phyloP scores from a whole-genome alignment of 2,329 filamentous ascomycete genomes.

The Penicillium capsulatum region DNA sequence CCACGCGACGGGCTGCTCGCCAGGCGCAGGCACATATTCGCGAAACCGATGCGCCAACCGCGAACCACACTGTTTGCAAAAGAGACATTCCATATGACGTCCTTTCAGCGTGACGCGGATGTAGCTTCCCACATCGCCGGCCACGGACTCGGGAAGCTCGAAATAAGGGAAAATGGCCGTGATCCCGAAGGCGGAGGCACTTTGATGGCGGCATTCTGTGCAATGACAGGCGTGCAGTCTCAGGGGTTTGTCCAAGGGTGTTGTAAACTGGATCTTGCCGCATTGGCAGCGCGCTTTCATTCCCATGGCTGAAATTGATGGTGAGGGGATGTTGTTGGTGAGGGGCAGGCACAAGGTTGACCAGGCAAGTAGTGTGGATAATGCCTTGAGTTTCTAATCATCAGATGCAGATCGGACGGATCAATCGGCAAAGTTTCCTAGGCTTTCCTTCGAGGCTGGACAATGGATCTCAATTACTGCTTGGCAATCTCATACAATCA shows the following conservation, averaged over 20 bases:
- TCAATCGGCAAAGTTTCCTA: too few relatives aligned
- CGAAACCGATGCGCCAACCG: slow-evolving; percentile 55
- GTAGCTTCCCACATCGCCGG: slow-evolving; percentile 22
- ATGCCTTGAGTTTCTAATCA: too few relatives aligned
- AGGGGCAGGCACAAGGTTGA: neutral
- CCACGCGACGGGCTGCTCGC: slow-evolving; percentile 43
- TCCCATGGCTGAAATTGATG: slow-evolving; percentile 12
- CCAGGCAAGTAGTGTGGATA: too few relatives aligned
- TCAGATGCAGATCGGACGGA: too few relatives aligned
- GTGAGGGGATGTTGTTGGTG: neutral
- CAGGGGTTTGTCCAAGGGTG: slow-evolving; percentile 56
- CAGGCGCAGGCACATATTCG: slow-evolving; percentile 42
- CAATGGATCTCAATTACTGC: too few relatives aligned
- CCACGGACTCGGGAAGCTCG: slow-evolving; percentile 43
- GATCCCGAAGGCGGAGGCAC: slow-evolving; percentile 62
- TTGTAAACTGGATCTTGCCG: slow-evolving; percentile 59
- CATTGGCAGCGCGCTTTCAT: slow-evolving; percentile 65
- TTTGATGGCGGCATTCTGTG: slow-evolving; percentile 61
- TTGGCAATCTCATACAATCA: too few relatives aligned
- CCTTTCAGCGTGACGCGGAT: slow-evolving; percentile 58
- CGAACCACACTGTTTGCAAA: slow-evolving; percentile 63
- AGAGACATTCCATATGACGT: slow-evolving; percentile 59
- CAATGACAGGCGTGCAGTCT: slow-evolving; percentile 71
- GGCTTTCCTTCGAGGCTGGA: too few relatives aligned
- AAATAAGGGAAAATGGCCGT: slow-evolving; percentile 69